Percentiles rank a stretch among this genome's conserved stretches.
Conservation (phyloP, 2,329 filamentous ascomycete genomes). For the Aspergillus hortae region DNA sequence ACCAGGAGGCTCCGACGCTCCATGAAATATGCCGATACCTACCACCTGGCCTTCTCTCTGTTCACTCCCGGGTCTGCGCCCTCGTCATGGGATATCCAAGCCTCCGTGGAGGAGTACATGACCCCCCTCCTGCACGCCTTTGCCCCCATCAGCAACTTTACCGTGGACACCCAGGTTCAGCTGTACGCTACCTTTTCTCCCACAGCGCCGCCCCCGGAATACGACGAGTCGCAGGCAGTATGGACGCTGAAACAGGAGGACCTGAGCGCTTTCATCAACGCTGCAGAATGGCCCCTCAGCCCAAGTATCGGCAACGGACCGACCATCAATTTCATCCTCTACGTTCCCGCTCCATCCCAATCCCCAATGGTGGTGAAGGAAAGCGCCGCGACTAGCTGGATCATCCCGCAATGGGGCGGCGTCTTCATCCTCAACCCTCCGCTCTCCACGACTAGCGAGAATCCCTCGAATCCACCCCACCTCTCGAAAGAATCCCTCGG, state of each 20-base stretch:
- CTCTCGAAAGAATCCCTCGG: conserved; percentile 66
- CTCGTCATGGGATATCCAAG: conserved; percentile 87
- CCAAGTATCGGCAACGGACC: conserved; percentile 90
- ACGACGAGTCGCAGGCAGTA: conserved; percentile 52
- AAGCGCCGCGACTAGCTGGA: conserved; percentile 70
- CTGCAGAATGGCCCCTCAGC: conserved; percentile 93
- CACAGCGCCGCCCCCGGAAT: conserved; percentile 57
- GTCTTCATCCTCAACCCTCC: conserved; percentile 64
- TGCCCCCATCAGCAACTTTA: conserved; percentile 85
- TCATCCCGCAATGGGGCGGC: conserved; percentile 93
- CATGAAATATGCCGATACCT: conserved; percentile 87
- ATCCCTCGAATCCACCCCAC: conserved; percentile 40
- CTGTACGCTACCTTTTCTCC: conserved; percentile 73
- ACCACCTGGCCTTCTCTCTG: conserved; percentile 92
- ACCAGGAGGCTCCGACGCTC: conserved; percentile 72
- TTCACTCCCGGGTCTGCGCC: conserved; percentile 77
- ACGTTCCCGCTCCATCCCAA: conserved; percentile 68
- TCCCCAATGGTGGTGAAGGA: conserved; percentile 60
- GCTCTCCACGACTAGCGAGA: conserved; percentile 33
- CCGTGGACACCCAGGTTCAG: conserved; percentile 93
- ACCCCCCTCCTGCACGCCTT: conserved; percentile 76
- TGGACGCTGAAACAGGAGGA: conserved; percentile 78
- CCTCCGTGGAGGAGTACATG: conserved; percentile 76
- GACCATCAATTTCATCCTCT: conserved; percentile 94
- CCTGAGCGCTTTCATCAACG: conserved; percentile 91